Percentiles rank a stretch among this genome's conserved stretches.
These are phyloP conservation scores for Elsinoe arachidis DNA, from an alignment of 2,329 filamentous ascomycete genomes.

Conservation along the genomic window DNA sequence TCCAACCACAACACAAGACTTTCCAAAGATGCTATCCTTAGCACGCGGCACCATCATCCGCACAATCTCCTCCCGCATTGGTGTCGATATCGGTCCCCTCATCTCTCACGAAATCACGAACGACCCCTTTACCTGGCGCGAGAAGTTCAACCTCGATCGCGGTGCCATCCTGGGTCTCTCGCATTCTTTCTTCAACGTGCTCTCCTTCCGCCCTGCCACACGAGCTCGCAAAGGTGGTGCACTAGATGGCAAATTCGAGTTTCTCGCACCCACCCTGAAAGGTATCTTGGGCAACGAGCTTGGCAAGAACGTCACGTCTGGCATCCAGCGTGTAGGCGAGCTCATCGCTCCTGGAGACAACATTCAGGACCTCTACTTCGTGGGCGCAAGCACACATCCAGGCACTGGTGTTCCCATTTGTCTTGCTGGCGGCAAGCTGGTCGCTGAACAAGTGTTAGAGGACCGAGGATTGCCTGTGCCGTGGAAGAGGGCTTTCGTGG, in stretches of 20 bases:
- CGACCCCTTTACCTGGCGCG: slow-evolving; percentile 56
- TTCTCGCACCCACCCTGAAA: background rate
- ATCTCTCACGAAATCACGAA: slow-evolving; percentile 58
- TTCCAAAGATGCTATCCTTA: slow-evolving; percentile 50
- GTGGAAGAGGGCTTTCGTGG: slow-evolving; percentile 27
- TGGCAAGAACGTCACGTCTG: slow-evolving; percentile 1
- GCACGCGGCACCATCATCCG: slow-evolving; percentile 53
- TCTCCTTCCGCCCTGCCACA: slow-evolving; percentile 56
- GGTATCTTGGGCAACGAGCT: slow-evolving; percentile 1
- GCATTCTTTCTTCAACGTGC: slow-evolving; percentile 66
- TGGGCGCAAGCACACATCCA: slow-evolving; percentile 66
- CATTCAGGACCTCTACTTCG: slow-evolving; percentile 55
- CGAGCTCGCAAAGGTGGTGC: slow-evolving; percentile 43
- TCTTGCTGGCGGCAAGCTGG: slow-evolving; percentile 59
- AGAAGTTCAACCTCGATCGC: slow-evolving; percentile 63
- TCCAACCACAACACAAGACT: slow-evolving; percentile 45
- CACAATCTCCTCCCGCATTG: slow-evolving; percentile 53
- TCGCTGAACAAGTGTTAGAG: slow-evolving; percentile 44
- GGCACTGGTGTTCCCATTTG: slow-evolving; percentile 69
- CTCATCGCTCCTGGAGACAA: slow-evolving; percentile 24
- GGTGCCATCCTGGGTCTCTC: slow-evolving; percentile 64
- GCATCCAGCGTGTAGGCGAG: slow-evolving; percentile 13
- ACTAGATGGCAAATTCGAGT: slow-evolving; percentile 19
- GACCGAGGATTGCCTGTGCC: slow-evolving; percentile 32
- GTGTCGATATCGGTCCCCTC: slow-evolving; percentile 41